These are phyloP conservation scores for Tilletia caries DNA, from an alignment of 1,284 basidiomycete genomes.

Conservation along the genomic window DNA sequence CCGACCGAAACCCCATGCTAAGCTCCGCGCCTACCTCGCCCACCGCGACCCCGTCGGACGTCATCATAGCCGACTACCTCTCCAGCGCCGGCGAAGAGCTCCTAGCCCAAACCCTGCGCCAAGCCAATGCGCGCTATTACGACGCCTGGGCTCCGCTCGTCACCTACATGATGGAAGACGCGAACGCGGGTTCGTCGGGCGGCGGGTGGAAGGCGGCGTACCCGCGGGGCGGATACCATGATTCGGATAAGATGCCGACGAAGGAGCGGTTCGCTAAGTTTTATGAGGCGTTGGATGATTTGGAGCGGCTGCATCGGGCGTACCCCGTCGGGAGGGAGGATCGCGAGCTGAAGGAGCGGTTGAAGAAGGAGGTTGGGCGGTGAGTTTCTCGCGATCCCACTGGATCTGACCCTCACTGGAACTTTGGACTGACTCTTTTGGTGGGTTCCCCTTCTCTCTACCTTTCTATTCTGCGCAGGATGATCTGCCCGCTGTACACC, in stretches of 20 bases:
- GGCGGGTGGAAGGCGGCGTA: constrained; percentile 15
- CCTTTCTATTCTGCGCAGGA: not conserved
- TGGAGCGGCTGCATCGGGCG: constrained; percentile 42
- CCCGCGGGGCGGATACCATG: constrained; percentile 32
- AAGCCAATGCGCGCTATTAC: constrained; percentile 40
- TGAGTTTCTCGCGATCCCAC: constrained; percentile 6
- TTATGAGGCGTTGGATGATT: constrained; percentile 43
- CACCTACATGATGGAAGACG: constrained; percentile 43
- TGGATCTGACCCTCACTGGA: not conserved
- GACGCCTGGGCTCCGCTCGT: constrained; percentile 47
- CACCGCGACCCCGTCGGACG: constrained; percentile 19
- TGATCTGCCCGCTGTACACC: constrained; percentile 36
- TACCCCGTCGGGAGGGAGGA: constrained; percentile 43
- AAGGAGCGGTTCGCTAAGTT: constrained; percentile 49
- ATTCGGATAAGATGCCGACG: constrained; percentile 35
- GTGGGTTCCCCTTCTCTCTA: not conserved
- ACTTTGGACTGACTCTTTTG: not conserved
- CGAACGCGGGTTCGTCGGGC: constrained; percentile 19
- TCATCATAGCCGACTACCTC: constrained; percentile 27
- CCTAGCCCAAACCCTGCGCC: constrained; percentile 31
- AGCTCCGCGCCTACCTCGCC: not conserved
- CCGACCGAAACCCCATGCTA: constrained; percentile 16
- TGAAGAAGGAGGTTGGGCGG: constrained; percentile 34
- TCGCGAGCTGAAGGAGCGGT: constrained; percentile 29
- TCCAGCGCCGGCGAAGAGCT: constrained; percentile 39